A percentile compares a stretch with the other conserved stretches of the same genome.
These are phyloP conservation scores for Trichoderma sp. DNA, from an alignment of 2,329 filamentous ascomycete genomes.

Conservation along the genomic window DNA sequence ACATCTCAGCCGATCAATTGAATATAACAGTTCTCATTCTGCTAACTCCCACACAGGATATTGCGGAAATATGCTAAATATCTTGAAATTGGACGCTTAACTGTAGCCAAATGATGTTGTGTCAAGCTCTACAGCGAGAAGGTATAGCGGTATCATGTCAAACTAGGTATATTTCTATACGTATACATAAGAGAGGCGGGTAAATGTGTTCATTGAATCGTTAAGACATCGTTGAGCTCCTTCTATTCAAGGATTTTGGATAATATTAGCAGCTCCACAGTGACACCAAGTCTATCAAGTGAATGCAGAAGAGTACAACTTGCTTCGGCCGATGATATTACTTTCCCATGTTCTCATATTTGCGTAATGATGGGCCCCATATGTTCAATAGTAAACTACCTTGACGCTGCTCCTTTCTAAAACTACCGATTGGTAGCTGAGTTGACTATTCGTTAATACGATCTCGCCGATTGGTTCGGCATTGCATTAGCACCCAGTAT, in stretches of 20 bases:
- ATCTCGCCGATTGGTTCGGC: not conserved
- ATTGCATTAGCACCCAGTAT: not conserved
- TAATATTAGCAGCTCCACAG: not conserved
- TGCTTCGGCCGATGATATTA: not conserved
- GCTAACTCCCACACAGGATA: accelerated
- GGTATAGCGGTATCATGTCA: not conserved
- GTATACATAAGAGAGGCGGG: no score
- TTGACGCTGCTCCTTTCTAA: not conserved
- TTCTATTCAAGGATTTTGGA: not conserved
- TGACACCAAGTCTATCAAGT: not conserved
- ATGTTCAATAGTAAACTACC: not conserved
- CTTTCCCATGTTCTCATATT: not conserved
- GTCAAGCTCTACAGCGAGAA: not conserved
- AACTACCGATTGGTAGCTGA: not conserved
- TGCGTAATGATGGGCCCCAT: not conserved
- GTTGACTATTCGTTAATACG: not conserved
- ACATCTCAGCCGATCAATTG: not conserved
- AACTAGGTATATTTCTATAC: no score
- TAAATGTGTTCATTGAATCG: no score
- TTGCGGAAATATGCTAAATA: not conserved
- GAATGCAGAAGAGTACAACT: not conserved
- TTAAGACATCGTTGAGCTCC: not conserved
- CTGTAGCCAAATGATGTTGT: not conserved
- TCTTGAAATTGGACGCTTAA: not conserved
- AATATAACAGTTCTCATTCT: not conserved